Base-by-base conservation (phyloP, 106 monocot genomes). In the Acorus calamus region DNA sequence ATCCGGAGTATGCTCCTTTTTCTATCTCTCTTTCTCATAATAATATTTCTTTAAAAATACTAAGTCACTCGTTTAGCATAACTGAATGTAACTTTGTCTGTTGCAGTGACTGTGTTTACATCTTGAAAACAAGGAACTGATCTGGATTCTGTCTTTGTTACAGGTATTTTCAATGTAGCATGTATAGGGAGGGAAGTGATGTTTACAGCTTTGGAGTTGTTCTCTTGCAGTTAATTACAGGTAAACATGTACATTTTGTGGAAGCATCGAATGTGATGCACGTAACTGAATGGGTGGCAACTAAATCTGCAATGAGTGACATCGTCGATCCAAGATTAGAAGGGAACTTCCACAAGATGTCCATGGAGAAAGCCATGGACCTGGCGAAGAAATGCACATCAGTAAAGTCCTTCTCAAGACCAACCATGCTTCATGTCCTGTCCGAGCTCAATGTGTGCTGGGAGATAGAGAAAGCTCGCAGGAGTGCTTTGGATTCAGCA, bases 121-220 rank as follows among this genome's bases (percentile, higher is more conserved):
- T 6, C 48, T 57, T n/a, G 0, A 58, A 28, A 67, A 55, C 28
- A 52, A 11, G 10, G 11, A 62, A 6, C 11, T 49, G 2, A 47
- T 28, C 28, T 28, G 11, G 13, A 5, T 44, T 62, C 11, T 46
- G 59, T 63, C 9, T 3, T 52, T 54, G 51, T 6, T 73, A 48
- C 47, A 78, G 74, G 63, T 78, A 75, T 54, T 13, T 60, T 43
- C 8, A 2, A 3, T 66, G 55, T 49, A 56, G 41, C 50, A 49
- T 64, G 7, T 50, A 71, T 43, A 78, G 42, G 6, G 67, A 70
- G 44, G 78, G 74, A 46, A 78, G 74, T 44, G 78, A 82, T 56
- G 78, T 70, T 82, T 78, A 53, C 78, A 78, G 6, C 66, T 82
- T 5, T 82, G 47, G 81, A 77, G 76, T 11, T 76, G 13, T 62